phyloP scores from a whole-genome alignment of 352 stramenopile species.

The Globisporangium spiculum region DNA sequence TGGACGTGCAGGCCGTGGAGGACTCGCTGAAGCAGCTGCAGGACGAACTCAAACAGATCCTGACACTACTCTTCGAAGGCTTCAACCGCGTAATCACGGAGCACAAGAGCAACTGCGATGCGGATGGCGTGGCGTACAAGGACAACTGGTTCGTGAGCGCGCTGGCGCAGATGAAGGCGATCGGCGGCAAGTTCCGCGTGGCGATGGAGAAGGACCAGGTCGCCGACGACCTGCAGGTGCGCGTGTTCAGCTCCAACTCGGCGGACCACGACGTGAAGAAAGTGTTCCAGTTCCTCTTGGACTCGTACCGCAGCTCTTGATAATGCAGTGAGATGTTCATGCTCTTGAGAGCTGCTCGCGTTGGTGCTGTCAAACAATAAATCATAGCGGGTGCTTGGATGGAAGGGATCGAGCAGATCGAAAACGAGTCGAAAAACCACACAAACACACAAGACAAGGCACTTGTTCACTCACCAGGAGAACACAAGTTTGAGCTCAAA shows the following conservation, averaged over 20 bases:
- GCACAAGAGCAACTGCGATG: slow-evolving; percentile 76
- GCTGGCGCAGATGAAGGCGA: slow-evolving; percentile 64
- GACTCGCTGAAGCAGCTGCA: slow-evolving; percentile 36
- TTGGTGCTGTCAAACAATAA: background rate
- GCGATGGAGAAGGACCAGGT: slow-evolving; percentile 40
- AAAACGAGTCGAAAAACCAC: background rate
- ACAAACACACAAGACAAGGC: background rate
- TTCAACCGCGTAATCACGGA: slow-evolving; percentile 73
- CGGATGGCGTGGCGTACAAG: slow-evolving; percentile 63
- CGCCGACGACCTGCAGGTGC: slow-evolving; percentile 43
- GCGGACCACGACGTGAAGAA: slow-evolving; percentile 71
- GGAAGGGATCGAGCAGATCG: background rate
- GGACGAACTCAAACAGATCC: slow-evolving; percentile 47
- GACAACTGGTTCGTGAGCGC: slow-evolving; percentile 84
- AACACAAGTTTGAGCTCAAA: background rate
- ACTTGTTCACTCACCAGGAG: background rate
- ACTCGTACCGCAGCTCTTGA: slow-evolving; percentile 58
- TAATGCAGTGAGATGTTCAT: background rate
- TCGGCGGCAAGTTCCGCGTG: slow-evolving; percentile 59
- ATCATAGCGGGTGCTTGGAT: background rate
- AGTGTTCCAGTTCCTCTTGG: slow-evolving; percentile 67
- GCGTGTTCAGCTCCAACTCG: slow-evolving; percentile 49
- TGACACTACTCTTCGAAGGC: slow-evolving; percentile 57
- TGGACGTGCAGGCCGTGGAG: slow-evolving; percentile 40
- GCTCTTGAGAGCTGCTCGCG: background rate